These are phyloP conservation scores for Oldenlandia corymbosa DNA, from an alignment of 257 asterid genomes.

Conservation along the genomic window DNA sequence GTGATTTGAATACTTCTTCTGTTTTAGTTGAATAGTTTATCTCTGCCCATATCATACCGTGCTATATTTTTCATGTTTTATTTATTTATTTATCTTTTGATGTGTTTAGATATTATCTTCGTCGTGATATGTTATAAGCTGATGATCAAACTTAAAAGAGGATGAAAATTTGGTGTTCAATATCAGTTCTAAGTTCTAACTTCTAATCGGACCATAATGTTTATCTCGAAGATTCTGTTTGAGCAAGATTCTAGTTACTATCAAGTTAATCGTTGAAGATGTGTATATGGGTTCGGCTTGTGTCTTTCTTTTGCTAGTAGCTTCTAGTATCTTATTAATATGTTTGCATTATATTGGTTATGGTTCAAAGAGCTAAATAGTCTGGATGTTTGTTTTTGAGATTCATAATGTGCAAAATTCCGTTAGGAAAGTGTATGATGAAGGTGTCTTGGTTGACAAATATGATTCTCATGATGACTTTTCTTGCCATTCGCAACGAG, in stretches of 20 bases:
- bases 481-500: too few species aligned
- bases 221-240: not conserved
- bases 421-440: not conserved
- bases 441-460: not conserved
- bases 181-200: too few species aligned
- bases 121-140: not conserved
- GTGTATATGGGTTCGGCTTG: not conserved
- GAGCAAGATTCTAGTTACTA: not conserved
- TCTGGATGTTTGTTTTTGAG: not conserved
- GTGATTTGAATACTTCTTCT: not conserved
- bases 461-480: too few species aligned
- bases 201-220: not conserved
- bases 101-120: not conserved
- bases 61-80: not conserved
- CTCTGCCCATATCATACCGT: not conserved
- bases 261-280: not conserved
- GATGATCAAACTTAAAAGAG: constrained; percentile 2
- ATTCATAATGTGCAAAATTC: not conserved
- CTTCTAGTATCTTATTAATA: not conserved
- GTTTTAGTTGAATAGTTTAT: not conserved
- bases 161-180: not conserved
- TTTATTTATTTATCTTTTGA: too few species aligned
- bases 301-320: not conserved
- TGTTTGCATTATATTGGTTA: not conserved
- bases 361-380: not conserved